Base-by-base conservation (phyloP, 2,329 filamentous ascomycete genomes). In the Lecanicillium sp. region DNA sequence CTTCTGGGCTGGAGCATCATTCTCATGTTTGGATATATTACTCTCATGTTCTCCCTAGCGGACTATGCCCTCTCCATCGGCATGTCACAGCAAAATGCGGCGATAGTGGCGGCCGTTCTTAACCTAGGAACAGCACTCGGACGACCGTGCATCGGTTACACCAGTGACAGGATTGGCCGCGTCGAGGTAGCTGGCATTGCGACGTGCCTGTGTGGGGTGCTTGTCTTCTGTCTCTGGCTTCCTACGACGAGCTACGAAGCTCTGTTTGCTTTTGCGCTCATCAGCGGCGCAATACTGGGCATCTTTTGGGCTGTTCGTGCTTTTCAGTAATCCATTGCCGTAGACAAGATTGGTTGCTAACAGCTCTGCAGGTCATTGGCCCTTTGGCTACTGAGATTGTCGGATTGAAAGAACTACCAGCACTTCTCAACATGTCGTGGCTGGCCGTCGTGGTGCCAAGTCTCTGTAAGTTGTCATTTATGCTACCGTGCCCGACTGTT, bases 11-110 rank as follows among this genome's bases (percentile, higher is more conserved):
- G 83, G 70, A 83, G 83, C 7, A 80, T 82, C 63, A 81, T 90
- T 53, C 82, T 77, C 51, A 79, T 90, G 67, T 67, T 91, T 12
- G 85, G 77, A 5, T 91, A 91, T 57, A 74, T 87, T 21, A 83
- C 88, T 4, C 72, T 90, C n/a, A 74, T 90, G 37, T 91, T 90
- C 64, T 85, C 80, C 10, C 67, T 90, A 38, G 81, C 86, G 12
- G 86, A 84, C 60, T 91, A 89, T 59, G 83, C 83, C 30, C 74
- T 77, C 48, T 75, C 74, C 4, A 77, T 90, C 36, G 86, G 86
- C 1, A 74, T 90, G 24, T 72, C 73, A 1, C 71, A 84, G 2
- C 72, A 77, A 5, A 81, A 90, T 58, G 86, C 84, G 6, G 81
- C 82, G 0, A 71, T 89, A 14, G 73, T 88, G 38, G 83, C 80